Conservation (phyloP, 176 grass and related monocot species). For the Rhynchospora pubera region DNA sequence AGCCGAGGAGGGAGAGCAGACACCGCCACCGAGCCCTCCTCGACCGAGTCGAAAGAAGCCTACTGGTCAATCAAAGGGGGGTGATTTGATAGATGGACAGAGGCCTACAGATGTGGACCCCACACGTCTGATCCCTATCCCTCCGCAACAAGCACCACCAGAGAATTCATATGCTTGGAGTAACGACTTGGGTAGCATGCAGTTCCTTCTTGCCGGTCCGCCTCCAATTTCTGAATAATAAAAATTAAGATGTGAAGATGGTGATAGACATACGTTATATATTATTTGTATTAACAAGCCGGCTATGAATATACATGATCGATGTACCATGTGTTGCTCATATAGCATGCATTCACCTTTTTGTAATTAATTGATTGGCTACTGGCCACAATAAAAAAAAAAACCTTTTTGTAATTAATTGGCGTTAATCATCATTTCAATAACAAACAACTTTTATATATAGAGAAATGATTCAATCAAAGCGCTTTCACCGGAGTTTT, state of each 20-base stretch:
- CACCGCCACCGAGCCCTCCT: not conserved
- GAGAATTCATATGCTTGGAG: not conserved
- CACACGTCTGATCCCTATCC: not conserved
- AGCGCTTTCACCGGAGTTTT: no score
- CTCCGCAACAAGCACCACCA: not conserved
- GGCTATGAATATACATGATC: no score
- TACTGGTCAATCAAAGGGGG: not conserved
- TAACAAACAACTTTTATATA: no score
- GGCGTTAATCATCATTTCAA: no score
- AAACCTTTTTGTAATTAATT: no score
- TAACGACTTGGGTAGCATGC: not conserved
- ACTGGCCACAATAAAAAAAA: no score
- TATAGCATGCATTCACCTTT: no score
- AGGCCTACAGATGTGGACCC: not conserved
- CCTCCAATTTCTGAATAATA: conserved; percentile 4
- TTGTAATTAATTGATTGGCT: no score
- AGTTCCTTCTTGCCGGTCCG: not conserved
- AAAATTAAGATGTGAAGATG: not conserved
- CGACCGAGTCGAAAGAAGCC: not conserved
- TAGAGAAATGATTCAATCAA: no score
- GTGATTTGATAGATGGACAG: not conserved
- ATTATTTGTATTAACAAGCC: no score
- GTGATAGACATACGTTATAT: no score
- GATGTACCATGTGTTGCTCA: no score
- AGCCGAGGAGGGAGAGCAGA: not conserved